These are phyloP conservation scores for Globisporangium recalcitrans DNA, from an alignment of 352 stramenopile genomes.

Conservation along the genomic window DNA sequence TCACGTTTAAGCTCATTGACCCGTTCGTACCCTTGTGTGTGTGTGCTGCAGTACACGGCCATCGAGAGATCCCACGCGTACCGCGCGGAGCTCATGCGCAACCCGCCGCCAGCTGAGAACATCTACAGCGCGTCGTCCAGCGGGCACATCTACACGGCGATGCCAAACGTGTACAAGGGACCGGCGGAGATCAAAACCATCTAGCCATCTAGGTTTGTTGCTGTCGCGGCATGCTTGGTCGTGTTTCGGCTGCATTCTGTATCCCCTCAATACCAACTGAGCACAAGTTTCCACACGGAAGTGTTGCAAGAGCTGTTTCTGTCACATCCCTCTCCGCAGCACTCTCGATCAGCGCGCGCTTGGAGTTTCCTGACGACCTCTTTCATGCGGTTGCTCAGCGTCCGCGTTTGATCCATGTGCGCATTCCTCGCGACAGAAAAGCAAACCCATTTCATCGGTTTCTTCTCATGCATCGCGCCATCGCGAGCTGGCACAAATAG, in stretches of 20 bases:
- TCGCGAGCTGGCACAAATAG: not conserved
- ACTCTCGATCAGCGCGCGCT: not conserved
- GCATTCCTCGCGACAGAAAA: not conserved
- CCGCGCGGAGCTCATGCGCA: constrained; percentile 79
- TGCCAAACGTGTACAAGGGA: constrained; percentile 46
- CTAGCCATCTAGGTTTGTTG: constrained; percentile 26
- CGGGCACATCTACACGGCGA: constrained; percentile 61
- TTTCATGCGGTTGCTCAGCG: not conserved
- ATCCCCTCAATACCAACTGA: not conserved
- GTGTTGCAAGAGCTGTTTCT: not conserved
- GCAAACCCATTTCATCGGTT: not conserved
- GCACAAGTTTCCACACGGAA: not conserved
- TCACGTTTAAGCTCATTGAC: constrained; percentile 1
- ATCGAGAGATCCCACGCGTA: constrained; percentile 75
- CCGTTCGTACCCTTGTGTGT: not conserved
- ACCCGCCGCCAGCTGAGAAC: constrained; percentile 70
- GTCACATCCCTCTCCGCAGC: not conserved
- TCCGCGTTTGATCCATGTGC: not conserved
- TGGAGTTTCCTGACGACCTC: not conserved
- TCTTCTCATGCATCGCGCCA: not conserved
- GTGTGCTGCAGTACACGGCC: constrained; percentile 66
- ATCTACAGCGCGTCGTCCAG: constrained; percentile 50
- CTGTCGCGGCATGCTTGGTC: not conserved
- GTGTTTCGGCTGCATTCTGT: not conserved
- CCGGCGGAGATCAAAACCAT: constrained; percentile 73